Base-by-base conservation (phyloP, 306 rosid species). In the Malus asiatica region DNA sequence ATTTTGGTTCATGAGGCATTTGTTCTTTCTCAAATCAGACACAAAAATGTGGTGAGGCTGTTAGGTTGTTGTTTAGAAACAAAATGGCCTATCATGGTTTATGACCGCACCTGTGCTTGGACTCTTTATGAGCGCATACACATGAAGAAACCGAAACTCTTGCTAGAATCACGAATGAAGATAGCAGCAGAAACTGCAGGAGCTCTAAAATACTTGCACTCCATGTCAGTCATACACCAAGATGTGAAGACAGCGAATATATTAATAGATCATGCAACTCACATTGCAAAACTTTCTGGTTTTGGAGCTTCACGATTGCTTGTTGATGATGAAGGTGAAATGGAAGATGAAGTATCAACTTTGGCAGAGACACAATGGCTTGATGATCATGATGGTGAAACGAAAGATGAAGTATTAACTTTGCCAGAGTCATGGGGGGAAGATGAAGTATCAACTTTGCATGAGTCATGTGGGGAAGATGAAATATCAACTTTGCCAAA, bases 21-120 rank as follows among this genome's bases (percentile, higher is more conserved):
- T 22, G 22, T 78, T 45, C 76, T 71, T 25, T 61, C 67, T 62
- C 72, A 71, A 6, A 63, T 71, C 18, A 71, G 62, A 14, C 77
- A 78, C 22, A 71, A 2, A n/a, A 78, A 71, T 35, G 81, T 78
- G 65, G 77, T 62, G 23, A 61, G 42, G 33, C 55, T 78, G 8
- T 6, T 78, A 0, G 81, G 66, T 25, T 5, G 72, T 62, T 78
- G 81, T 48, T 32, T 78, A 18, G 76, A 71, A 29, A 4, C 6
- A 20, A 3, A 10, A 22, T 7, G 10, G 29, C 35, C 35, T 3
- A 0, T 5, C 1, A 12, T 61, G 19, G 66, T 61, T 27, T 61
- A 25, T 14, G 81, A 78, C 46, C 65, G 32, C 67, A 78, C 52
- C 10, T 1, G 9, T 35, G 58, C 63, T 23, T 23, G 25, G 25